Evolutionary conservation across 192 early-diverging fungal species (phyloP).

Genomic region (Linnemannia elongata): DNA sequence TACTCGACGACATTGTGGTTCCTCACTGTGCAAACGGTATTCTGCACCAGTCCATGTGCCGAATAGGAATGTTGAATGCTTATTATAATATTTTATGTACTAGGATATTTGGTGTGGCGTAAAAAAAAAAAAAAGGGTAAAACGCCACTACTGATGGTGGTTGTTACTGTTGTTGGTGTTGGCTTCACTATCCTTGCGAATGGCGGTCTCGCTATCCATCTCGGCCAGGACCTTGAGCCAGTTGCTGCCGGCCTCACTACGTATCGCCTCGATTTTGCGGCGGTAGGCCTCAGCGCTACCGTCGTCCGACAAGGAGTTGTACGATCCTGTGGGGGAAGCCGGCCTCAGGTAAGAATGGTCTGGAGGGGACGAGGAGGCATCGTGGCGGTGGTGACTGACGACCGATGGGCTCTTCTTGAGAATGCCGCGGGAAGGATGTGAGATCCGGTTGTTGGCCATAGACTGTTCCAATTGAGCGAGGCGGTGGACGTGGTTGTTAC

Average conservation of each 20-base stretch:
- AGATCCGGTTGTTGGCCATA: conserved; percentile 8
- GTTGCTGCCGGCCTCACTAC: conserved; percentile 64
- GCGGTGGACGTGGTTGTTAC: conserved; percentile 38
- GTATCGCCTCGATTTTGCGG: conserved; percentile 64
- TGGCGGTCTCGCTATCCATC: conserved; percentile 52
- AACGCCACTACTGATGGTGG: background rate
- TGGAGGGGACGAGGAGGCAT: background rate
- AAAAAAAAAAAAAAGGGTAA: background rate
- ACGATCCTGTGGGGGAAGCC: background rate
- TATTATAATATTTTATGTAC: background rate
- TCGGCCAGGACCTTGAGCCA: conserved; percentile 69
- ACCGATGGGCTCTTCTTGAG: background rate
- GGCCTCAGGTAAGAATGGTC: background rate
- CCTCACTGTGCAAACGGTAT: too few species aligned
- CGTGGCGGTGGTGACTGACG: conserved; percentile 13
- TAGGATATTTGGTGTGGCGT: background rate
- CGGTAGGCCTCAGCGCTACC: conserved; percentile 58
- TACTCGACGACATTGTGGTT: too few species aligned
- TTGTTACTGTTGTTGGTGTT: background rate
- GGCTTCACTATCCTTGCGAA: background rate
- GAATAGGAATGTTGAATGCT: too few species aligned
- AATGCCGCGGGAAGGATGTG: background rate
- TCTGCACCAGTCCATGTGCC: too few species aligned
- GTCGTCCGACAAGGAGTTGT: conserved; percentile 22
- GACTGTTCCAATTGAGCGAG: conserved; percentile 36